phyloP scores from a whole-genome alignment of 108 stramenopile genomes.

The Thalassiosira profunda region DNA sequence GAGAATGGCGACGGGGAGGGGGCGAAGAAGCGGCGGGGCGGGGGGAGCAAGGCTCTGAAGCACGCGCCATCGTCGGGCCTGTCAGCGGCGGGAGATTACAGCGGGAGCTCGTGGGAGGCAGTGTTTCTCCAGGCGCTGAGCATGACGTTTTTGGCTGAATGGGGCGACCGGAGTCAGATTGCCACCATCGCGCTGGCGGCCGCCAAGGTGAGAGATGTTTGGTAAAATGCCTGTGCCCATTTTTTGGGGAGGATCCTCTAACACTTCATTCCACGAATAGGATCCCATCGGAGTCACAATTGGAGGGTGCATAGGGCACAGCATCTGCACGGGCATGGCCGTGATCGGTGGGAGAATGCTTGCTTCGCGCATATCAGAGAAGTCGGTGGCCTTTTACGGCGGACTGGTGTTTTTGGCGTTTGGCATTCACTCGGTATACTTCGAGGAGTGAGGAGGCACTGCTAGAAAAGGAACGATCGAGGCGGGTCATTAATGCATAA shows the following conservation, averaged over 20 bases:
- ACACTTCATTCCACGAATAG: too few relatives aligned
- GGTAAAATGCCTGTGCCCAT: neutral
- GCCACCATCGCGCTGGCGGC: conserved; percentile 99
- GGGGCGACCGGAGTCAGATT: conserved; percentile 99
- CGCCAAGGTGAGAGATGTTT: conserved; percentile 62
- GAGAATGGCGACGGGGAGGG: conserved; percentile 24
- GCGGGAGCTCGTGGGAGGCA: conserved; percentile 48
- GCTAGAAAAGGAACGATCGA: too few relatives aligned
- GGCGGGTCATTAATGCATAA: too few relatives aligned
- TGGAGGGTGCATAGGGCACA: conserved; percentile 97
- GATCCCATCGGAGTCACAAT: conserved; percentile 96
- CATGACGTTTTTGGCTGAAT: conserved; percentile 99
- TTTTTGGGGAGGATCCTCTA: too few relatives aligned
- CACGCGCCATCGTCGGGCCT: conserved; percentile 39
- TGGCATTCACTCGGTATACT: conserved; percentile 93
- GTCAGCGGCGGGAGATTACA: conserved; percentile 40
- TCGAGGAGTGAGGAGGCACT: conserved; percentile 63
- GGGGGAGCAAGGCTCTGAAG: conserved; percentile 14
- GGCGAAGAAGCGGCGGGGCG: conserved; percentile 30
- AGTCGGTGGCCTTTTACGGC: conserved; percentile 90
- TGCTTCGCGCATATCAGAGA: conserved; percentile 95
- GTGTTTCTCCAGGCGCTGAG: conserved; percentile 92
- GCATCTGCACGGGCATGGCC: conserved; percentile 96
- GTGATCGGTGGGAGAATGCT: conserved; percentile 99
- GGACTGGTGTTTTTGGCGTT: conserved; percentile 96